Evolutionary conservation across 441 rosid genomes (phyloP), one percentile per base, ranked within the genome.

Genomic region (Manihot esculenta): DNA sequence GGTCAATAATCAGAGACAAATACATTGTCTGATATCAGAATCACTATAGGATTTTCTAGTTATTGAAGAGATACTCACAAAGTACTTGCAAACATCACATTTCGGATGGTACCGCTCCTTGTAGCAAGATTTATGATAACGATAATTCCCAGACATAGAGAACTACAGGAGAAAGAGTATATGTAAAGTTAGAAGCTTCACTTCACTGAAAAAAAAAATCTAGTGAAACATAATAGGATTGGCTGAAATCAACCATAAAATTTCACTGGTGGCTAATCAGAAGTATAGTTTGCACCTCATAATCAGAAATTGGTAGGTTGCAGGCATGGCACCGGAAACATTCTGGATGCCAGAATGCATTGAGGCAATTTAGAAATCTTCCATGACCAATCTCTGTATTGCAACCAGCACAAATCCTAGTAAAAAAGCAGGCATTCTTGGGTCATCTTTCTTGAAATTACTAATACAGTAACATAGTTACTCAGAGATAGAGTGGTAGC

Each of bases 301-400:
- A 73, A 79, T 93, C 98, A 65, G 89, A 71, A 50, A 95, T 95
- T 18, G 99, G 98, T 59, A 68, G 80, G 69, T 87, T 78, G 79
- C 99, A 95, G 71, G 86, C 88, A 67, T 77, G 87, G 77, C 99
- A 95, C 5, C 97, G 73, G 74, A 95, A 93, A 83, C 99, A 95
- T 79, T 88, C 94, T 35, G 98, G 97, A 83, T 95, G 99, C 99
- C 99, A 95, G 73, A 84, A 80, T 41, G 87, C 90, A 77, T 87
- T 87, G 87, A 93, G 87, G 72, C 97, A 89, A 80, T 88, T 91
- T 75, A 95, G 74, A 79, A 85, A 91, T 74, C 94, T 82, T 65
- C 98, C 99, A 78, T 88, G 88, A 72, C 95, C 98, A 69, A 95
- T 93, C 82, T 85, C 97, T 49, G 81, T 65, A 57, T 81, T 85